phyloP scores from a whole-genome alignment of 2,329 filamentous ascomycete species.

The Rutstroemia sp. region DNA sequence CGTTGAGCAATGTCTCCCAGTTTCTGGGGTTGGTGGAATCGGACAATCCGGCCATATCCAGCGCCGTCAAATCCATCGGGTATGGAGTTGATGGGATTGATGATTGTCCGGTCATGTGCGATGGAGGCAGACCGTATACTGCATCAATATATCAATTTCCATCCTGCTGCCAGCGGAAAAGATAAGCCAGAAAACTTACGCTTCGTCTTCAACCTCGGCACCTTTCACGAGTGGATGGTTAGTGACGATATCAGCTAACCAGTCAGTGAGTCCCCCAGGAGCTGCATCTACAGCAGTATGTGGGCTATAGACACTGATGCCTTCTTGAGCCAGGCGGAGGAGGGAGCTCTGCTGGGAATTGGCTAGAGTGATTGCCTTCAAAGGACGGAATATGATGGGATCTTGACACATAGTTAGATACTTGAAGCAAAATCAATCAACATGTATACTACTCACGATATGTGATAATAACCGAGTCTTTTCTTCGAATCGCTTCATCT shows the following conservation, averaged over 20 bases:
- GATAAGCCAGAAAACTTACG: conserved; percentile 1
- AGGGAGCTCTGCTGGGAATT: conserved; percentile 85
- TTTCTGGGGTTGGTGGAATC: conserved; percentile 20
- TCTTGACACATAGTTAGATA: conserved; percentile 43
- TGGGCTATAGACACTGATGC: conserved; percentile 91
- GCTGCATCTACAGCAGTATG: conserved; percentile 93
- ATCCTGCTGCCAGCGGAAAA: neutral
- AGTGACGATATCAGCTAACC: conserved; percentile 82
- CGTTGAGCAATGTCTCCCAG: conserved; percentile 20
- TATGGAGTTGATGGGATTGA: conserved; percentile 22
- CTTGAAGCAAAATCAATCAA: neutral
- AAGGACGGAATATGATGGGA: conserved; percentile 89
- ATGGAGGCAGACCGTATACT: neutral
- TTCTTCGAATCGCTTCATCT: conserved; percentile 75
- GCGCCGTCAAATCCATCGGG: conserved; percentile 22
- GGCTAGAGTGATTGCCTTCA: conserved; percentile 79
- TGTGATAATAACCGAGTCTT: conserved; percentile 73
- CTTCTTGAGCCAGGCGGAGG: conserved; percentile 71
- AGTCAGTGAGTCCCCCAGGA: conserved; percentile 79
- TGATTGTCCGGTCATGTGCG: conserved; percentile 17
- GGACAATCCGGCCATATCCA: conserved; percentile 30
- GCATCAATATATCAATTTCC: conserved; percentile 15
- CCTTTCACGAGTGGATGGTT: neutral
- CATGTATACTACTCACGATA: conserved; percentile 58
- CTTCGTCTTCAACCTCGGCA: neutral